Evolutionary conservation across 2,329 filamentous ascomycete species (phyloP).

Genomic region (Hypoxylon sp.): DNA sequence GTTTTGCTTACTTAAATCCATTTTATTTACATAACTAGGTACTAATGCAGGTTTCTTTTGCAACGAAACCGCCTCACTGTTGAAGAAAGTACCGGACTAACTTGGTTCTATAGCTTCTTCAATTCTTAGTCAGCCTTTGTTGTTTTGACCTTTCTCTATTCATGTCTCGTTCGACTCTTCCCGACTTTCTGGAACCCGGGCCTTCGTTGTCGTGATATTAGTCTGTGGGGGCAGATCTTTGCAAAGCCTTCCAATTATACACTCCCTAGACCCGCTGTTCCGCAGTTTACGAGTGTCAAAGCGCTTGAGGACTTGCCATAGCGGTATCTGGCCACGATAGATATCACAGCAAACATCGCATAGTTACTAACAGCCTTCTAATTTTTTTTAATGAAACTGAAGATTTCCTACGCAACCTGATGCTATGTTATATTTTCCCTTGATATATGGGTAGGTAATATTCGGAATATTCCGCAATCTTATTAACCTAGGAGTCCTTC

Average conservation of each 20-base stretch:
- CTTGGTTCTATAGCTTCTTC: too few species aligned
- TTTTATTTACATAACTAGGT: slow-evolving; percentile 1
- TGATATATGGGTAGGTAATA: slow-evolving; percentile 1
- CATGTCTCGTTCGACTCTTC: slow-evolving; percentile 7
- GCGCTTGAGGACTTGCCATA: slow-evolving; percentile 3
- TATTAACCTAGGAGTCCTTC: slow-evolving; percentile 33
- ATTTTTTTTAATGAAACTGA: too few species aligned
- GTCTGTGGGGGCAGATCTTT: slow-evolving; percentile 9
- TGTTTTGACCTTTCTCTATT: slow-evolving; percentile 9
- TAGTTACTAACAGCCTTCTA: neutral
- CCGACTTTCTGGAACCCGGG: slow-evolving; percentile 13
- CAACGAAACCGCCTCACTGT: slow-evolving; percentile 39
- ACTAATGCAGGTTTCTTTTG: slow-evolving; percentile 29
- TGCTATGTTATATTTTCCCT: neutral
- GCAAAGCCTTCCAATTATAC: slow-evolving; percentile 13
- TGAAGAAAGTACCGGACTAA: too few species aligned
- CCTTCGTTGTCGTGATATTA: slow-evolving; percentile 19
- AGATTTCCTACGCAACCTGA: too few species aligned
- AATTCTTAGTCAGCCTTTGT: neutral
- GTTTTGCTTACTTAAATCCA: too few species aligned
- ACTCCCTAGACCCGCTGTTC: slow-evolving; percentile 9
- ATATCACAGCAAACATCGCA: slow-evolving; percentile 1
- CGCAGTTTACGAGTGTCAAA: slow-evolving; percentile 9
- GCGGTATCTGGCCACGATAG: neutral
- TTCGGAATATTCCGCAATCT: slow-evolving; percentile 3